phyloP scores from a whole-genome alignment of 345 rosid species.

The Syzygium aromaticum region DNA sequence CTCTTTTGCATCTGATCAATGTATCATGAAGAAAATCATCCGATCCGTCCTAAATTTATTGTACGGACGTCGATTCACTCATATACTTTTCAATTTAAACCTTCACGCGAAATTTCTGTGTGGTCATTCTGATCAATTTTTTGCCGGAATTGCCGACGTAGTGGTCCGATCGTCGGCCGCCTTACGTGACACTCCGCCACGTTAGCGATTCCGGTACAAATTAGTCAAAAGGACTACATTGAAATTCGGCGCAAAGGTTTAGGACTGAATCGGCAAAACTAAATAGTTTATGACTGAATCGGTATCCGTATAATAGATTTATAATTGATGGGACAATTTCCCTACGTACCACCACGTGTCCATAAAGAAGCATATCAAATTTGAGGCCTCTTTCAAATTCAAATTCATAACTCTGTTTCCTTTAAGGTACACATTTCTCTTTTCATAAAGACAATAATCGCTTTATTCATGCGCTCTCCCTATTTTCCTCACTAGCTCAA shows the following conservation, averaged over 20 bases:
- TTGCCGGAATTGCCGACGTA: accelerated
- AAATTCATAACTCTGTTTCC: not conserved
- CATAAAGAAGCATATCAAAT: not conserved
- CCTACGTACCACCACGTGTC: accelerated
- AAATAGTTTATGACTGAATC: not conserved
- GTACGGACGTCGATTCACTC: accelerated
- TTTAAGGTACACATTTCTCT: not conserved
- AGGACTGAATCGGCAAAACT: not conserved
- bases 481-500: not conserved
- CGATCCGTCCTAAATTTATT: not conserved
- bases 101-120: accelerated
- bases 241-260: not conserved
- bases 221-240: not conserved
- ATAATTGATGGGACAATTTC: accelerated
- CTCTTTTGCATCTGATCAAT: not conserved
- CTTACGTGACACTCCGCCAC: accelerated
- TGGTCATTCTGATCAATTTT: not conserved
- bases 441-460: not conserved
- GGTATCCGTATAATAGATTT: accelerated
- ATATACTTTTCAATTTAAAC: not conserved
- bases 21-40: no score
- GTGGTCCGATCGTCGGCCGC: accelerated
- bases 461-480: not conserved
- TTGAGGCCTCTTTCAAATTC: not conserved
- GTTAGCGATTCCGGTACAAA: accelerated